Percentiles rank a stretch among this genome's conserved stretches.
These are phyloP conservation scores for Cutaneotrichosporon daszewskae DNA, from an alignment of 1,284 basidiomycete species.

Conservation along the genomic window DNA sequence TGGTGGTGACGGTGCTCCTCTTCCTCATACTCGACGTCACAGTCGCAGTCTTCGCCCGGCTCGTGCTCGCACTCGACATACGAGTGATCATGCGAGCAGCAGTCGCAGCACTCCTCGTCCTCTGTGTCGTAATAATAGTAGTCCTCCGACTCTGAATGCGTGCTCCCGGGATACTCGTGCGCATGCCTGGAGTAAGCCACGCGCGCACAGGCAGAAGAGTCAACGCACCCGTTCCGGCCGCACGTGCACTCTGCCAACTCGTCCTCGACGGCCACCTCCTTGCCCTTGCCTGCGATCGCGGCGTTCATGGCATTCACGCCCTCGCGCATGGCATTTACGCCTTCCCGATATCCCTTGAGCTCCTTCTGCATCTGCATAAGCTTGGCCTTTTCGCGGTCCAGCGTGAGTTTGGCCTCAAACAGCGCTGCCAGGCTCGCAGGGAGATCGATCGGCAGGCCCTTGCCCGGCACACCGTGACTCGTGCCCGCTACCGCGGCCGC, in stretches of 20 bases:
- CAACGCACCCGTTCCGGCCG: slow-evolving; percentile 28
- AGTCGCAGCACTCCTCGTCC: slow-evolving; percentile 26
- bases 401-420: slow-evolving; percentile 45
- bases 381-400: slow-evolving; percentile 46
- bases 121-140: slow-evolving; percentile 32
- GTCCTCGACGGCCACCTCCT: slow-evolving; percentile 25
- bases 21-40: slow-evolving; percentile 13
- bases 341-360: slow-evolving; percentile 42
- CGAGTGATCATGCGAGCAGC: slow-evolving; percentile 23
- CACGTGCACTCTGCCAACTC: slow-evolving; percentile 38
- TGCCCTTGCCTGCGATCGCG: slow-evolving; percentile 17
- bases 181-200: slow-evolving; percentile 11
- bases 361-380: slow-evolving; percentile 45
- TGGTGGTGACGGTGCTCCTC: slow-evolving; percentile 14
- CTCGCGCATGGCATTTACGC: slow-evolving; percentile 18
- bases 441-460: slow-evolving; percentile 26
- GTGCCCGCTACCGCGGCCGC: slow-evolving; percentile 2
- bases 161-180: slow-evolving; percentile 22
- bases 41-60: slow-evolving; percentile 11
- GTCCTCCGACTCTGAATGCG: slow-evolving; percentile 29
- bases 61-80: slow-evolving; percentile 21
- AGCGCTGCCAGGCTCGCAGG: slow-evolving; percentile 42
- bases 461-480: not conserved
- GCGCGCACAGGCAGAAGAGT: not conserved
- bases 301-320: not conserved